Evolutionary conservation across 495 filamentous ascomycete genomes (phyloP), one percentile per base, ranked within the genome.

Genomic region (Neurospora sp.): DNA sequence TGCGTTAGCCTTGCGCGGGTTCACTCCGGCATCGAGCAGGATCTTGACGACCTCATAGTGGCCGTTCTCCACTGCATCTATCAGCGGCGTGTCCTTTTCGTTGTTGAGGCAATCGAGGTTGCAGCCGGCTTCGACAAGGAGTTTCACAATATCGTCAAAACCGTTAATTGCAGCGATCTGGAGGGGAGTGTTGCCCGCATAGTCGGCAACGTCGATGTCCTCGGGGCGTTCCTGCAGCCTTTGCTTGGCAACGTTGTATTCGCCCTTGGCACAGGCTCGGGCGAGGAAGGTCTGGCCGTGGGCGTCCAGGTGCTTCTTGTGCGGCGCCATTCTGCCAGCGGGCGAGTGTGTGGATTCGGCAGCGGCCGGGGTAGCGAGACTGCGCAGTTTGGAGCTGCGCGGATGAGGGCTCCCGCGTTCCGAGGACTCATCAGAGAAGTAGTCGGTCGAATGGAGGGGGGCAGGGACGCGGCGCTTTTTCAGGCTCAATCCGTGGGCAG

Each of bases 41-140:
- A 96, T 85, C 78, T 90, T 92, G 23, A 99, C 93, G 12, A 98
- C 94, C n/a, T 91, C 93, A 5, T 96, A 79, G 78, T 98, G 93
- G 2, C 93, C 92, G 78, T 98, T 98, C 76, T 98, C 95, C 38
- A 97, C 92, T 0, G 96, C 96, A 84, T 99, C 96, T 54, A 98
- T 92, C 40, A 99, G 86, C 23, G 96, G 96, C 0, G 96, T 97
- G 75, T 99, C 96, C 78, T 91, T 92, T 77, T 97, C 93, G 69
- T 94, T 92, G 78, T 93, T 93, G 70, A 88, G 84, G 70, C 87
- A 88, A 75, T 97, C 91, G 16, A 93, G 88, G 71, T 93, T 90
- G 81, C 94, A 97, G 37, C 93, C 92, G 70, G 91, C 89, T 8
- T 91, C 86, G 72, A 98, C 86, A 12, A 99, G 86, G 66, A 93